A percentile compares a stretch with the other conserved stretches of the same genome.
These are phyloP conservation scores for Abrus pulchellus DNA, from an alignment of 306 rosid genomes.

Conservation along the genomic window DNA sequence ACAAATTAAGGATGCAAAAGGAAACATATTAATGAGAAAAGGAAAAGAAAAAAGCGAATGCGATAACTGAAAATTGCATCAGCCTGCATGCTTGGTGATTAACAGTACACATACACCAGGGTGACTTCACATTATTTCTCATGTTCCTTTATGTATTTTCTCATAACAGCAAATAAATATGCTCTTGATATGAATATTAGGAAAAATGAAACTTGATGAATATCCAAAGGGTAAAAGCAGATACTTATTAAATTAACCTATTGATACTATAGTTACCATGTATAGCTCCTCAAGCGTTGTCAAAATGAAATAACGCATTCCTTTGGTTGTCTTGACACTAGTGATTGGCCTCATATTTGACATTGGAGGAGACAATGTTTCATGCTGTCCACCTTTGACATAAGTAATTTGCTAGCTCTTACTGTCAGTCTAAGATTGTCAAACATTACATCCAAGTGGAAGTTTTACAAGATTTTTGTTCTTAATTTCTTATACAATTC, in stretches of 20 bases:
- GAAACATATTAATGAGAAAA: background rate
- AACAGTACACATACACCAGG: background rate
- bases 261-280: background rate
- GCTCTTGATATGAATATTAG: background rate
- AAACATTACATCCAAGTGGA: slow-evolving; percentile 5
- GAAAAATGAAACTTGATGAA: slow-evolving; percentile 5
- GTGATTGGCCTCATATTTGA: slow-evolving; percentile 1
- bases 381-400: slow-evolving; percentile 51
- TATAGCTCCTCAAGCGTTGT: background rate
- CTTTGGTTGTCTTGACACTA: background rate
- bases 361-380: slow-evolving; percentile 38
- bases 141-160: background rate
- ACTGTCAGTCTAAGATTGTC: slow-evolving; percentile 21
- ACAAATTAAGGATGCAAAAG: slow-evolving; percentile 1
- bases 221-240: background rate
- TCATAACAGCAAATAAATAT: background rate
- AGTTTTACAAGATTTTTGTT: slow-evolving; percentile 1
- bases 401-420: slow-evolving; percentile 57
- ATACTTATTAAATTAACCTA: background rate
- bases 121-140: slow-evolving; percentile 1
- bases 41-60: background rate
- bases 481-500: background rate
- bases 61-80: background rate
- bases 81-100: background rate
- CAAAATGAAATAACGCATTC: background rate